Percentiles rank a stretch among this genome's conserved stretches.
These are phyloP conservation scores for Brettanomyces custersianus DNA, from an alignment of 805 yeast species.

Conservation along the genomic window DNA sequence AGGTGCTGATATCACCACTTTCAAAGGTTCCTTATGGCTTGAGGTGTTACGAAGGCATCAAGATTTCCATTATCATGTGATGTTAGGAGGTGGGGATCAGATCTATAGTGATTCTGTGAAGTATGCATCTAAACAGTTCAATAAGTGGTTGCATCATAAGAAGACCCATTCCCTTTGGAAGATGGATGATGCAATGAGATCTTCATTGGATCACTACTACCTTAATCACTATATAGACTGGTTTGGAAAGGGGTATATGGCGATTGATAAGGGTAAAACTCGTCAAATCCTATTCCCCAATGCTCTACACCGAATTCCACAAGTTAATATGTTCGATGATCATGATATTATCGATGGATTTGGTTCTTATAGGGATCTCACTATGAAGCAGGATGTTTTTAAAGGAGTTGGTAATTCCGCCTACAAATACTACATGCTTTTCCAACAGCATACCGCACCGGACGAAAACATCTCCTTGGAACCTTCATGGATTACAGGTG, in stretches of 20 bases:
- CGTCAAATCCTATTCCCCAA: constrained; percentile 60
- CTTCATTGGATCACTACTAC: constrained; percentile 58
- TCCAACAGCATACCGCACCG: constrained; percentile 73
- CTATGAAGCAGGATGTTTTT: constrained; percentile 68
- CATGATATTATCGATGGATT: constrained; percentile 96
- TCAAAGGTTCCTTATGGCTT: constrained; percentile 74
- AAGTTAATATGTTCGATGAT: constrained; percentile 82
- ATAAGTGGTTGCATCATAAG: constrained; percentile 54
- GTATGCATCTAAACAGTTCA: constrained; percentile 40
- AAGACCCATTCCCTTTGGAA: constrained; percentile 33
- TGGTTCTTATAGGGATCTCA: constrained; percentile 73
- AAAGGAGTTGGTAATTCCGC: constrained; percentile 69
- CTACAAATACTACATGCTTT: constrained; percentile 77
- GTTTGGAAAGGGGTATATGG: constrained; percentile 89
- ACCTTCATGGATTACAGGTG: constrained; percentile 61
- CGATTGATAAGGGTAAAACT: constrained; percentile 57
- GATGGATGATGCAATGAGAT: constrained; percentile 37
- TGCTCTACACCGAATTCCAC: constrained; percentile 78
- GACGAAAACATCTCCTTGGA: constrained; percentile 29
- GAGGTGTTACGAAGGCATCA: constrained; percentile 71
- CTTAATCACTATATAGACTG: constrained; percentile 69
- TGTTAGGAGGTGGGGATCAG: constrained; percentile 98
- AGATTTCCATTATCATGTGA: constrained; percentile 62
- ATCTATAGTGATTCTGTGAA: constrained; percentile 81
- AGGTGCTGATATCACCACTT: constrained; percentile 54